phyloP scores from a whole-genome alignment of 345 rosid genomes.

The Citrus cavaleriei region DNA sequence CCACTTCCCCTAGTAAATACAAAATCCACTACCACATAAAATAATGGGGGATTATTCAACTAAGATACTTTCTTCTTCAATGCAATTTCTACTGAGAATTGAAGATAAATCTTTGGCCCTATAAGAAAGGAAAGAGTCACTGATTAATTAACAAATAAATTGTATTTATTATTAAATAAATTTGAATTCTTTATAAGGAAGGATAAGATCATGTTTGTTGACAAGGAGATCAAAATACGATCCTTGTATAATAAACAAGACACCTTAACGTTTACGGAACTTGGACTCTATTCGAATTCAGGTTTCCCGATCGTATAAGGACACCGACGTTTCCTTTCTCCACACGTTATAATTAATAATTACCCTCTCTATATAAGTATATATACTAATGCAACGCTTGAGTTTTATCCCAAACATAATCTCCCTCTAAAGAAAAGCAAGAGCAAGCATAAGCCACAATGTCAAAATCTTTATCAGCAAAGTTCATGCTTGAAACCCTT shows the following conservation, averaged over 20 bases:
- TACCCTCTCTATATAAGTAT: background rate
- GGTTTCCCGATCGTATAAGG: background rate
- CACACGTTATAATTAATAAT: background rate
- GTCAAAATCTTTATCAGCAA: background rate
- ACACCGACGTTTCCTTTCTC: background rate
- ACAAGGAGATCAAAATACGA: too few relatives aligned
- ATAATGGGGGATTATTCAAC: too few relatives aligned
- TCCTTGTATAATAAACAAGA: background rate
- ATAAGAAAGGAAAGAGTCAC: too few relatives aligned
- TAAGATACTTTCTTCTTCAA: too few relatives aligned
- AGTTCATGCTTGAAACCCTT: background rate
- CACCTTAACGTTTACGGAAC: background rate
- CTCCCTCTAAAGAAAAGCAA: background rate
- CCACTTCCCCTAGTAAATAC: too few relatives aligned
- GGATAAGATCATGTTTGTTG: background rate
- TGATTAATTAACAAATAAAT: too few relatives aligned
- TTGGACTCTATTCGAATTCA: too few relatives aligned
- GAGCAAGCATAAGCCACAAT: background rate
- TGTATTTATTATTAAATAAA: too few relatives aligned
- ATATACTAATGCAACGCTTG: too few relatives aligned
- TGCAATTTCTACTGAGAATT: too few relatives aligned
- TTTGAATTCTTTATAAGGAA: background rate
- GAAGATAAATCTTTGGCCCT: too few relatives aligned
- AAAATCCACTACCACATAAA: too few relatives aligned
- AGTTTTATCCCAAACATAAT: background rate